A percentile compares a stretch with the other conserved stretches of the same genome.
These are phyloP conservation scores for Meyerozyma elateridarum DNA, from an alignment of 1,139 yeast genomes.

Conservation along the genomic window DNA sequence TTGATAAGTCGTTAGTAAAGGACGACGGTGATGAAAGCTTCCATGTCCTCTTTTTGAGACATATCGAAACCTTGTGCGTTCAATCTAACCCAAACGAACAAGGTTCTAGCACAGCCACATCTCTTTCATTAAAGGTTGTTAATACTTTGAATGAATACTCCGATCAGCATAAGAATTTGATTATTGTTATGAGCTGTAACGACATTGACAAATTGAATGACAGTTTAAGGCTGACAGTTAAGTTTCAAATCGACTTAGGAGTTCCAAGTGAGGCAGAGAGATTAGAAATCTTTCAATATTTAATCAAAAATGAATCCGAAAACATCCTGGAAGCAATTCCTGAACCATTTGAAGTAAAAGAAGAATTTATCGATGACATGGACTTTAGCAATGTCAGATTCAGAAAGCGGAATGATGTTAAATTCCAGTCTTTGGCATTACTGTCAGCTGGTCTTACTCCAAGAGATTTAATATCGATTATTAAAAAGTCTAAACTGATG, in stretches of 20 bases:
- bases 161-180: slow-evolving; percentile 28
- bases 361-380: slow-evolving; percentile 17
- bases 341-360: slow-evolving; percentile 14
- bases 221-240: slow-evolving; percentile 60
- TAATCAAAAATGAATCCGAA: slow-evolving; percentile 19
- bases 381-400: slow-evolving; percentile 21
- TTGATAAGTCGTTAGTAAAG: slow-evolving; percentile 48
- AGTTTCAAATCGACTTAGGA: slow-evolving; percentile 69
- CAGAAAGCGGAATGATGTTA: slow-evolving; percentile 49
- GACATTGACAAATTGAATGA: slow-evolving; percentile 71
- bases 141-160: slow-evolving; percentile 58
- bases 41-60: slow-evolving; percentile 55
- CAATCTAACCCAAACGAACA: slow-evolving; percentile 62
- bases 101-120: slow-evolving; percentile 49
- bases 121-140: slow-evolving; percentile 55
- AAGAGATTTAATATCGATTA: slow-evolving; percentile 69
- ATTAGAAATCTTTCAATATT: slow-evolving; percentile 51
- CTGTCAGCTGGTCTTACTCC: slow-evolving; percentile 95
- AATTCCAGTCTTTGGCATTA: slow-evolving; percentile 56
- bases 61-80: slow-evolving; percentile 69
- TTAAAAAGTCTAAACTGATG: slow-evolving; percentile 56
- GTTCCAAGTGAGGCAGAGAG: slow-evolving; percentile 84
- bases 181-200: slow-evolving; percentile 66
- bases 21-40: slow-evolving; percentile 18
- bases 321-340: slow-evolving; percentile 8